Conservation (phyloP, 2,329 filamentous ascomycete genomes). For the Lachnellula cervina region DNA sequence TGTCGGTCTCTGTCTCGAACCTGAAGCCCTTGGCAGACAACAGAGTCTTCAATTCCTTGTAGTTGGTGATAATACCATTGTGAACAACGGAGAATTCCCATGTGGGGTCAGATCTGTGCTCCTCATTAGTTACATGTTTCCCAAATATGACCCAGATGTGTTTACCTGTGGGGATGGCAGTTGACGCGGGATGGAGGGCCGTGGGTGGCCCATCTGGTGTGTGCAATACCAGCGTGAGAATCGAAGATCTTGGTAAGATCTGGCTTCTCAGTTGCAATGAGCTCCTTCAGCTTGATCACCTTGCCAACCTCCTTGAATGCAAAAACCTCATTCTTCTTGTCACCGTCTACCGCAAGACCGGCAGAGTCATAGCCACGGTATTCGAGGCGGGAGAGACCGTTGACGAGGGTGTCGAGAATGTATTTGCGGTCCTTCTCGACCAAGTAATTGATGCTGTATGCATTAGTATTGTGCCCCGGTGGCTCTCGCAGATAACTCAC, state of each 20-base stretch:
- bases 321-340: constrained; percentile 97
- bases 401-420: constrained; percentile 92
- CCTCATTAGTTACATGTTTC: constrained; percentile 13
- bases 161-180: constrained; percentile 97
- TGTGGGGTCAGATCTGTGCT: constrained; percentile 73
- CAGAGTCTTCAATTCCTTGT: constrained; percentile 97
- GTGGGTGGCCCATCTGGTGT: constrained; percentile 99
- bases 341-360: constrained; percentile 89
- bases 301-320: constrained; percentile 99
- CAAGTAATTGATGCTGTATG: constrained; percentile 65
- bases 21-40: constrained; percentile 92
- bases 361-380: constrained; percentile 99
- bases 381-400: constrained; percentile 92
- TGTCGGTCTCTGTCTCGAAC: constrained; percentile 99
- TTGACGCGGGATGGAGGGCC: constrained; percentile 88
- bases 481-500: constrained; percentile 1
- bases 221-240: constrained; percentile 96
- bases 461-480: neutral
- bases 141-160: neutral
- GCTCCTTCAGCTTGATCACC: constrained; percentile 91
- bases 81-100: constrained; percentile 98
- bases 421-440: constrained; percentile 98
- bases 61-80: constrained; percentile 99
- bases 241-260: constrained; percentile 92
- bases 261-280: constrained; percentile 78